Conservation (phyloP, 75 land plant genomes). For the Pseudotsuga menziesii region DNA sequence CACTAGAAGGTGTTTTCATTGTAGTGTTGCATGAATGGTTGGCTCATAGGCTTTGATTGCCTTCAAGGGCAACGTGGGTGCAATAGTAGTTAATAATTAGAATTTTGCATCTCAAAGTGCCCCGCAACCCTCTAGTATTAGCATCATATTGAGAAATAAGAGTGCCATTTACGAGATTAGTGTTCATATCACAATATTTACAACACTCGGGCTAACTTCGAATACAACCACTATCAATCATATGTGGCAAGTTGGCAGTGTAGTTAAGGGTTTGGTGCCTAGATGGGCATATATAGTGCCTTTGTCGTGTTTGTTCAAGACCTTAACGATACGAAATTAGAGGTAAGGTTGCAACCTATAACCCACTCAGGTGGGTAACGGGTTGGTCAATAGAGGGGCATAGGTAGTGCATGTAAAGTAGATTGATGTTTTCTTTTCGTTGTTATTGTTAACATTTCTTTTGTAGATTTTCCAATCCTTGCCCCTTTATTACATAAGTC, state of each 20-base stretch:
- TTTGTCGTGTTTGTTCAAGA: no score
- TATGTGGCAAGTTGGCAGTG: constrained; percentile 49
- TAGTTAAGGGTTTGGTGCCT: constrained; percentile 21
- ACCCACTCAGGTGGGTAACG: no score
- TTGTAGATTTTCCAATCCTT: no score
- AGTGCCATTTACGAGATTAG: constrained; percentile 14
- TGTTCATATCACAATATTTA: constrained; percentile 36
- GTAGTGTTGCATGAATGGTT: constrained; percentile 34
- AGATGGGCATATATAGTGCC: no score
- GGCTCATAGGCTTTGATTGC: constrained; percentile 59
- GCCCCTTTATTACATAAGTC: no score
- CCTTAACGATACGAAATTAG: no score
- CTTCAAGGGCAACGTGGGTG: constrained; percentile 25
- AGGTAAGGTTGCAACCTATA: no score
- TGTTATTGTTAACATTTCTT: no score
- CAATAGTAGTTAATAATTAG: constrained; percentile 23
- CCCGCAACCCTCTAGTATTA: constrained; percentile 8
- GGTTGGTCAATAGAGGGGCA: no score
- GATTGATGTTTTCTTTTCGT: no score
- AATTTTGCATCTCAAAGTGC: constrained; percentile 17
- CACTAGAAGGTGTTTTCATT: no score
- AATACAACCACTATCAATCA: constrained; percentile 27
- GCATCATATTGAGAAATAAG: constrained; percentile 16
- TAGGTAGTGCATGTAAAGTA: no score
- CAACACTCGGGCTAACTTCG: constrained; percentile 24